Base-by-base conservation (phyloP, 129 eudicot genomes). In the Pulicaria dysenterica region DNA sequence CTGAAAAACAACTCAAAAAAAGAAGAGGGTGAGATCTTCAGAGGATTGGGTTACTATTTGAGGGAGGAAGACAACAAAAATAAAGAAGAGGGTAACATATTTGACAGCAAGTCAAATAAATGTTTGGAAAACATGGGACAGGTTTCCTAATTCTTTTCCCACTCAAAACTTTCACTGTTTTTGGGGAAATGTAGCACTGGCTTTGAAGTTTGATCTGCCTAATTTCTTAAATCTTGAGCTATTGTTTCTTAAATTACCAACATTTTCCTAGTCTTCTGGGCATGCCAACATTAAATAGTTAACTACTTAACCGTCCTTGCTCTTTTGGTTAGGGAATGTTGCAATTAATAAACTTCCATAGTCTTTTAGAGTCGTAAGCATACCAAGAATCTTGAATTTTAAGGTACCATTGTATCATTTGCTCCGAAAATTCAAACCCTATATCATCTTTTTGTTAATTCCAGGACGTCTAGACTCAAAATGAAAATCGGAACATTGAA, bases 181-280 rank as follows among this genome's bases (percentile, higher is more conserved):
- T 80, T 84, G 87, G 87, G 65, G 74, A 87, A 79, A 48, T 82
- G 82, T 61, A 75, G 84, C 44, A 39, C 37, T 80, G 45, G 43
- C 12, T 69, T 73, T 74, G 31, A 24, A 24, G 31, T 24, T 24
- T 24, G 51, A 65, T 38, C 68, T 58, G 76, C 59, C 45, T 39
- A 46, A 40, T 24, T 16, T 51, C 67, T 61, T 44, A 51, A 70
- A 78, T 62, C 60, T 61, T 62, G 82, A 78, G 46, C 67, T 66
- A 41, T 61, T 70, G 72, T 51, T 60, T 70, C 48, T 70, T 36
- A 40, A 70, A 36, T 51, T 77, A 61, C 64, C 48, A 77, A 38
- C 72, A 70, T 70, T 53, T 36, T 70, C 17, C 64, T 70, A 70
- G 72, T 78, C 58, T 62, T 78, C 51, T 50, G 72, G 40, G 71